phyloP scores from a whole-genome alignment of 495 filamentous ascomycete genomes.

The Cudoniella acicularis region DNA sequence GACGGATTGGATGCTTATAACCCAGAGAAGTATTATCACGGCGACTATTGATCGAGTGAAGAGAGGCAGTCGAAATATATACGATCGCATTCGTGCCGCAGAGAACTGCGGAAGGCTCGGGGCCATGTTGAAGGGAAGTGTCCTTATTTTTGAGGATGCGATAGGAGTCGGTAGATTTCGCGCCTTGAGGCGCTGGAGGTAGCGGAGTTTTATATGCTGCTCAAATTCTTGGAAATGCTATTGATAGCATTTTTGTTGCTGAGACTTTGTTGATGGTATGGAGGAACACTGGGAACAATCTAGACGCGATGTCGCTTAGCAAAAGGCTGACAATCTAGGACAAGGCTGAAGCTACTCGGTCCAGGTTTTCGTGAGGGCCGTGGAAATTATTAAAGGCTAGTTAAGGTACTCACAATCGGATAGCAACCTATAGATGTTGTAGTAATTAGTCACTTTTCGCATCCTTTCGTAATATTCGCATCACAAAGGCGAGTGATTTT shows the following conservation, averaged over 20 bases:
- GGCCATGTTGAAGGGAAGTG: conserved; percentile 23
- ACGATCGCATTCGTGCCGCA: conserved; percentile 49
- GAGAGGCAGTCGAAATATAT: conserved; percentile 80
- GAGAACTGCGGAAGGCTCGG: conserved; percentile 40
- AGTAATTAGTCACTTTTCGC: no score
- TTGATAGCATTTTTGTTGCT: not conserved
- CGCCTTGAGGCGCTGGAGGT: not conserved
- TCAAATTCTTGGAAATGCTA: not conserved
- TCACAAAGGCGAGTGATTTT: no score
- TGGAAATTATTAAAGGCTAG: no score
- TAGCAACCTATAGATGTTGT: no score
- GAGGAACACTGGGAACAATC: not conserved
- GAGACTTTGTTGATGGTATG: not conserved
- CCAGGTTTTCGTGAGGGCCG: no score
- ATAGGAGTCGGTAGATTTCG: not conserved
- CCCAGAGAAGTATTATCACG: conserved; percentile 65
- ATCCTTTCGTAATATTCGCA: no score
- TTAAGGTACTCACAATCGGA: no score
- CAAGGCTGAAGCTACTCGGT: no score
- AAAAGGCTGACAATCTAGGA: no score
- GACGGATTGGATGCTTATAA: conserved; percentile 58
- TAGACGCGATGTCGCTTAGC: not conserved
- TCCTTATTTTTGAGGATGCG: not conserved
- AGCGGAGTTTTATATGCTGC: not conserved
- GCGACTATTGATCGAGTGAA: conserved; percentile 74